Conservation (phyloP, 306 rosid genomes). For the Acacia confusa region DNA sequence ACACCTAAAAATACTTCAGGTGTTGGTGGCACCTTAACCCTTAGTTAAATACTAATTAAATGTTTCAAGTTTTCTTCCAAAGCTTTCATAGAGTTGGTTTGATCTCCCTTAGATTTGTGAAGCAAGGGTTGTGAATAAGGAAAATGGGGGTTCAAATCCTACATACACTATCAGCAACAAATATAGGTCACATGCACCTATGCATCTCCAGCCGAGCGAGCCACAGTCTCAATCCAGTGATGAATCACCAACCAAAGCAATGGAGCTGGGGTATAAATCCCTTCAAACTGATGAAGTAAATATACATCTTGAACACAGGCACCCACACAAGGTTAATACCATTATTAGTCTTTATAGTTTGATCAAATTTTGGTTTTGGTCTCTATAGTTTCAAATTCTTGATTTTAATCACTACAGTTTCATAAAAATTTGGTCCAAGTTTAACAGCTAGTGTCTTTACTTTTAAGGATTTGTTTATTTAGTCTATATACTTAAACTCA, state of each 20-base stretch:
- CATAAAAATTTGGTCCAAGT: too few species aligned
- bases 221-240: slow-evolving; percentile 55
- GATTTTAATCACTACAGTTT: too few species aligned
- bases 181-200: slow-evolving; percentile 44
- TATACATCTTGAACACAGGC: not conserved
- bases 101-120: slow-evolving; percentile 44
- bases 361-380: too few species aligned
- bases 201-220: slow-evolving; percentile 71
- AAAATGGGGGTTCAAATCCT: slow-evolving; percentile 35
- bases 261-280: slow-evolving; percentile 59
- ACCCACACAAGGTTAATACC: too few species aligned
- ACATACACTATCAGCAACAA: slow-evolving; percentile 40
- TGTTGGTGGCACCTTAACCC: too few species aligned
- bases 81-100: slow-evolving; percentile 24
- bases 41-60: slow-evolving; percentile 21
- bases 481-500: too few species aligned
- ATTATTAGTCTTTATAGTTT: too few species aligned
- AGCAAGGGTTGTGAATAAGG: slow-evolving; percentile 40
- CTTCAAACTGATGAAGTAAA: slow-evolving; percentile 26
- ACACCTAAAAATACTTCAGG: too few species aligned
- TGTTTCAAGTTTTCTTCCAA: slow-evolving; percentile 15
- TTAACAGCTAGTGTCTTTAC: too few species aligned
- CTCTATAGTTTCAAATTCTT: too few species aligned
- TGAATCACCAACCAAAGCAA: slow-evolving; percentile 44
- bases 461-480: too few species aligned